These are phyloP conservation scores for Globisporangium megalacanthum DNA, from an alignment of 352 stramenopile genomes.

Conservation along the genomic window DNA sequence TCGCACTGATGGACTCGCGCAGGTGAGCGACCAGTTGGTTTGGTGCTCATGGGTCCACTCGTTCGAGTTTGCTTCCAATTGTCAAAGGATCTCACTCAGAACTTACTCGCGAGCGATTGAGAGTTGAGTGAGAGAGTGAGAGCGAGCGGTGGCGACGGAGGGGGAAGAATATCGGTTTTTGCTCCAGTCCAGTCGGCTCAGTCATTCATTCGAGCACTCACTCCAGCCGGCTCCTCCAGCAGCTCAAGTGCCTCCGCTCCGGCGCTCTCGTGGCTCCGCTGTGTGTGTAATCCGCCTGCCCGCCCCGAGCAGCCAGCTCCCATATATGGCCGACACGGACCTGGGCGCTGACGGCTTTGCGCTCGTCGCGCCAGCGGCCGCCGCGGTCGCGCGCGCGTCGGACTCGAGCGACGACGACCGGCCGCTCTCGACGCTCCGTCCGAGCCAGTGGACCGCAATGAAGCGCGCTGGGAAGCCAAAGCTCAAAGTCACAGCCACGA, in stretches of 20 bases:
- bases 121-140: not conserved
- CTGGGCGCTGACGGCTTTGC: slow-evolving; percentile 11
- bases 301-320: not conserved
- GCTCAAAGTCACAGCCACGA: not conserved
- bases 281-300: too few species aligned
- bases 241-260: not conserved
- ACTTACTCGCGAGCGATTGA: too few species aligned
- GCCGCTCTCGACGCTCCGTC: slow-evolving; percentile 5
- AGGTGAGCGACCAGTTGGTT: too few species aligned
- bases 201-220: too few species aligned
- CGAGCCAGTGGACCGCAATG: slow-evolving; percentile 1
- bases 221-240: not conserved
- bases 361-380: slow-evolving; percentile 6
- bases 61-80: too few species aligned
- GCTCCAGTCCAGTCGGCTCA: not conserved
- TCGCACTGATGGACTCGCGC: too few species aligned
- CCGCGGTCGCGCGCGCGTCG: not conserved
- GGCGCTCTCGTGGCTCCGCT: too few species aligned
- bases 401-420: slow-evolving; percentile 11
- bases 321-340: slow-evolving; percentile 9
- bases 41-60: too few species aligned
- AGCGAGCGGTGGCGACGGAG: not conserved
- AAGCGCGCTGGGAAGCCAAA: not conserved
- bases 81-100: too few species aligned
- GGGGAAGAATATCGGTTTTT: not conserved